Evolutionary conservation across 2,329 filamentous ascomycete genomes (phyloP), one percentile per base, ranked within the genome.

Genomic region (Xylaria polymorpha): DNA sequence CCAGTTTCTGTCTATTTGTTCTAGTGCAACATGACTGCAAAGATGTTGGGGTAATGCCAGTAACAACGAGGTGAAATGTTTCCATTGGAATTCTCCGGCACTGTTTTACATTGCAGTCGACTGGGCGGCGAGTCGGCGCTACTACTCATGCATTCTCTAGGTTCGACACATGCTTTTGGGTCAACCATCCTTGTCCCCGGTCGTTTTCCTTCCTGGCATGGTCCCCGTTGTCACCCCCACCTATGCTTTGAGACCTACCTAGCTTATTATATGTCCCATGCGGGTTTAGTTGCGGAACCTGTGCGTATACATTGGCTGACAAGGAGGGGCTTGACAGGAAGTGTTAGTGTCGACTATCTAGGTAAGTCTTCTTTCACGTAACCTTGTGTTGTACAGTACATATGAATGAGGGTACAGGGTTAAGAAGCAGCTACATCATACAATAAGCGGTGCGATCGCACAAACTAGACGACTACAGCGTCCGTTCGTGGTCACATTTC

Each of bases 401-500:
- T 60, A 58, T 61, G 50, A 43, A 25, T 41, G 39, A 37, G 67
- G n/a, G 46, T 25, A 37, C 64, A 67, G 55, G 68, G 68, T 64
- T 61, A n/a, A 55, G 32, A 59, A 57, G 35, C 39, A 51, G 59
- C 60, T 64, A 64, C 64, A 67, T 69, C 63, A 70, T 70, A 67
- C 60, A 69, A 72, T 66, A 70, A 61, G 65, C 65, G 41, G 57
- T 61, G 57, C 70, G 66, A 74, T 74, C 67, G 72, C 74, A 75
- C 74, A 75, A 73, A 68, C 62, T 46, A 63, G 32, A 63, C 64
- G 29, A 56, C 60, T 72, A 70, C 64, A 70, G 66, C 67, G 69
- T 73, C 73, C 60, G 64, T 69, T 70, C 64, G 55, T 64, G 32
- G 58, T 68, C 64, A 71, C 74, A 74, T 73, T 71, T 75, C 69